Conservation (phyloP, 495 filamentous ascomycete species). For the Halenospora varia region DNA sequence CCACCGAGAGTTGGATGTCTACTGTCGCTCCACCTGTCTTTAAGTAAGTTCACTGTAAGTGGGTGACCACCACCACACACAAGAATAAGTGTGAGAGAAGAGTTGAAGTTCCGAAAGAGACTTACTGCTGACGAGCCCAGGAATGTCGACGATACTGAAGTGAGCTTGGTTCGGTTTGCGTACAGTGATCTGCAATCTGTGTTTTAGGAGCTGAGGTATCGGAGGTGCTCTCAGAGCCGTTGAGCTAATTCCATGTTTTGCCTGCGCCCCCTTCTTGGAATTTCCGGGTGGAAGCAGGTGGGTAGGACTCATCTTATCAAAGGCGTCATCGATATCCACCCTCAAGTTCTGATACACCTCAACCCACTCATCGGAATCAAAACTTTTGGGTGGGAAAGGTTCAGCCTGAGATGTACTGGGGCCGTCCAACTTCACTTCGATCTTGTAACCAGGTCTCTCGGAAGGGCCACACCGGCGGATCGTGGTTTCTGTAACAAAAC, state of each 20-base stretch:
- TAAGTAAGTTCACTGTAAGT: slow-evolving; percentile 33
- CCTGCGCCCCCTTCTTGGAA: slow-evolving; percentile 1
- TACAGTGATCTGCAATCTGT: slow-evolving; percentile 13
- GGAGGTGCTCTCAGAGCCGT: slow-evolving; percentile 1
- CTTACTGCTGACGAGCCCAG: slow-evolving; percentile 35
- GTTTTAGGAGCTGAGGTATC: slow-evolving; percentile 11
- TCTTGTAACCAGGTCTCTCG: slow-evolving; percentile 20
- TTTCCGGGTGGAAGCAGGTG: slow-evolving; percentile 30
- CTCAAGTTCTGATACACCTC: slow-evolving; percentile 25
- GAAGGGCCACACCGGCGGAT: slow-evolving; percentile 35
- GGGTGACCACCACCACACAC: not conserved
- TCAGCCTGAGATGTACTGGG: not conserved
- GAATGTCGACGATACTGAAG: slow-evolving; percentile 11
- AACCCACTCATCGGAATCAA: slow-evolving; percentile 26
- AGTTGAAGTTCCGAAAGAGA: slow-evolving; percentile 3
- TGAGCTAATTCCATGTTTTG: slow-evolving; percentile 1
- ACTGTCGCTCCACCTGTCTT: slow-evolving; percentile 21
- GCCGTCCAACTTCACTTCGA: slow-evolving; percentile 25
- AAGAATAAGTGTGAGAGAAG: not conserved
- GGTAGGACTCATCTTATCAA: slow-evolving; percentile 31
- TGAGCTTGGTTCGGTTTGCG: slow-evolving; percentile 2
- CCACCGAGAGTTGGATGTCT: slow-evolving; percentile 10
- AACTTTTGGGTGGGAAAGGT: slow-evolving; percentile 28
- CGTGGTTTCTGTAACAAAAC: slow-evolving; percentile 53
- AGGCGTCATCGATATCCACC: slow-evolving; percentile 26